Evolutionary conservation across 2,329 filamentous ascomycete species (phyloP), one percentile per base, ranked within the genome.

Genomic region (Clonostachys sp.): DNA sequence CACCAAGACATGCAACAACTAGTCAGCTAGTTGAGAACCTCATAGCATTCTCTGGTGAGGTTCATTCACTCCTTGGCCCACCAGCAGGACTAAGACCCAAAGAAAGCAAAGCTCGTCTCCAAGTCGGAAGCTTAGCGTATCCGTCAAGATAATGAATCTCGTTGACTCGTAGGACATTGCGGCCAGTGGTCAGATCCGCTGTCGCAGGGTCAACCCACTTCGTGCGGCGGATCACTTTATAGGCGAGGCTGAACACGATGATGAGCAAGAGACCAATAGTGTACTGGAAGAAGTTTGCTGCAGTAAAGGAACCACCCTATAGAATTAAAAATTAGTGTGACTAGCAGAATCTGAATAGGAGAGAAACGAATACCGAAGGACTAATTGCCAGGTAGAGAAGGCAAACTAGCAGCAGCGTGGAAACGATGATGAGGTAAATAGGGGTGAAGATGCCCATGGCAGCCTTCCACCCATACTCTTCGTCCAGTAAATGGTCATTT

Each of bases 121-220:
- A 42, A 20, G 33, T 6, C 20, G 41, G 41, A 13, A 13, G 20
- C 14, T 6, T 14, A 24, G 20, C 12, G 17, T 42, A 42, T 6
- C 33, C 41, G 33, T 42, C 41, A 5, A 42, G 33, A 20, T 14
- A 14, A 20, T 18, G 5, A 17, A 42, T 20, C 17, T 42, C 41
- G 5, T 42, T 30, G 18, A 24, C 41, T 5, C 18, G 20, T 20
- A 42, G 41, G 33, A 24, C 14, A 5, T n/a, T 18, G 14, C 41
- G 35, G 34, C 18, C 24, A 16, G 41, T n/a, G 35, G 12, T 36
- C 41, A 36, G 40, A 24, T 34, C 20, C 18, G 30, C 16, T 33
- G 20, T 48, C 24, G 46, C n/a, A 44, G 41, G 46, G 46, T 12
- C 46, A 44, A 17, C 34, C 46, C 17, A 34, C 41, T 12, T 18